Percentiles rank a stretch among this genome's conserved stretches.
These are phyloP conservation scores for Marasmius tenuissimus DNA, from an alignment of 1,284 basidiomycete genomes.

Conservation along the genomic window DNA sequence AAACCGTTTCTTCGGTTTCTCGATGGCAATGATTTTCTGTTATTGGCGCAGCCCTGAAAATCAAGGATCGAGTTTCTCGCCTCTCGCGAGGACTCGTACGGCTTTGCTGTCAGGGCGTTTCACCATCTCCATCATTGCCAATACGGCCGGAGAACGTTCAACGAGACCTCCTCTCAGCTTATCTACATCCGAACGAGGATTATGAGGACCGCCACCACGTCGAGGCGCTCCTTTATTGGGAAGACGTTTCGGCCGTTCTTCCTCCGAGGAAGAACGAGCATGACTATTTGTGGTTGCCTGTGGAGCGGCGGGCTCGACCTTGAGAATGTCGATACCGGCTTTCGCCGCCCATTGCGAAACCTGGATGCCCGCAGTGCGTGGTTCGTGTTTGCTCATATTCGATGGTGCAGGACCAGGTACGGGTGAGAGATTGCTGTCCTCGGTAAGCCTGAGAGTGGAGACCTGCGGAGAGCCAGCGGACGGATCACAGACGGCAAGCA, in stretches of 20 bases:
- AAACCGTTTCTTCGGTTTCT: neutral
- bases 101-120: constrained; percentile 64
- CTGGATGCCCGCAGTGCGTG: constrained; percentile 59
- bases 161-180: constrained; percentile 43
- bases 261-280: constrained; percentile 11
- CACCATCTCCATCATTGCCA: constrained; percentile 74
- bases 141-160: constrained; percentile 68
- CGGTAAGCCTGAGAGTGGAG: constrained; percentile 28
- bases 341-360: constrained; percentile 66
- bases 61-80: constrained; percentile 69
- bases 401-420: constrained; percentile 65
- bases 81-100: constrained; percentile 73
- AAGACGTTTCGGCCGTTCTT: constrained; percentile 13
- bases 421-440: constrained; percentile 41
- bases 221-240: constrained; percentile 13
- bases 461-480: constrained; percentile 33
- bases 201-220: constrained; percentile 20
- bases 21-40: neutral
- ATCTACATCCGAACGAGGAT: constrained; percentile 12
- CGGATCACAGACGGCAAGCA: constrained; percentile 55
- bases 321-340: constrained; percentile 56
- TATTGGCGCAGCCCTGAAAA: too few relatives aligned
- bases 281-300: neutral
- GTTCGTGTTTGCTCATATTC: constrained; percentile 56
- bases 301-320: constrained; percentile 46